Percentiles rank a stretch among this genome's conserved stretches.
These are phyloP conservation scores for Lantana camara DNA, from an alignment of 257 asterid species.

Conservation along the genomic window DNA sequence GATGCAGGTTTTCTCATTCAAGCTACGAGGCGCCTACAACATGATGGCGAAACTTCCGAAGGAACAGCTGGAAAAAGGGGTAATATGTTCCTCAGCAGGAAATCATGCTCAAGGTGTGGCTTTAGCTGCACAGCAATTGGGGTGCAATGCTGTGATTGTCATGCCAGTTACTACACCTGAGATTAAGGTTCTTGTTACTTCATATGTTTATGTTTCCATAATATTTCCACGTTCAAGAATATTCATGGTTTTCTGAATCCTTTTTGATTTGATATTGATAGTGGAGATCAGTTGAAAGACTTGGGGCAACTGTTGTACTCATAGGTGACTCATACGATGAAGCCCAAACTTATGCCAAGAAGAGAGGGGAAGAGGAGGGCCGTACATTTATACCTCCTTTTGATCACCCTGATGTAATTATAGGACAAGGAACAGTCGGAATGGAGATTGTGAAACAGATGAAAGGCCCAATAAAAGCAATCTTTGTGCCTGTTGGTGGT, in stretches of 20 bases:
- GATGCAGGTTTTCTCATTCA: conserved; percentile 81
- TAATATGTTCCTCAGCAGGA: conserved; percentile 91
- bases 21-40: conserved; percentile 91
- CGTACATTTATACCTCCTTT: conserved; percentile 86
- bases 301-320: conserved; percentile 83
- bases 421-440: conserved; percentile 93
- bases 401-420: conserved; percentile 86
- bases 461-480: conserved; percentile 64
- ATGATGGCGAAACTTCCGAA: conserved; percentile 90
- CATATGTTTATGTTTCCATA: not conserved
- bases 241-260: conserved; percentile 14
- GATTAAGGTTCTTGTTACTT: conserved; percentile 59
- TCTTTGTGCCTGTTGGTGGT: conserved; percentile 90
- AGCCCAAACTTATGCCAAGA: conserved; percentile 86
- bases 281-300: conserved; percentile 82
- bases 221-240: not conserved
- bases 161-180: conserved; percentile 95
- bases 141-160: conserved; percentile 74
- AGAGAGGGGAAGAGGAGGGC: conserved; percentile 64
- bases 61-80: conserved; percentile 69
- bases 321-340: conserved; percentile 88
- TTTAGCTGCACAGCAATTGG: conserved; percentile 68
- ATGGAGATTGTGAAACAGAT: conserved; percentile 85
- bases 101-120: conserved; percentile 97
- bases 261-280: conserved; percentile 24